Percentiles rank a stretch among this genome's conserved stretches.
Conservation (phyloP, 1,284 basidiomycete genomes). For the Trichosporon coremiiforme region DNA sequence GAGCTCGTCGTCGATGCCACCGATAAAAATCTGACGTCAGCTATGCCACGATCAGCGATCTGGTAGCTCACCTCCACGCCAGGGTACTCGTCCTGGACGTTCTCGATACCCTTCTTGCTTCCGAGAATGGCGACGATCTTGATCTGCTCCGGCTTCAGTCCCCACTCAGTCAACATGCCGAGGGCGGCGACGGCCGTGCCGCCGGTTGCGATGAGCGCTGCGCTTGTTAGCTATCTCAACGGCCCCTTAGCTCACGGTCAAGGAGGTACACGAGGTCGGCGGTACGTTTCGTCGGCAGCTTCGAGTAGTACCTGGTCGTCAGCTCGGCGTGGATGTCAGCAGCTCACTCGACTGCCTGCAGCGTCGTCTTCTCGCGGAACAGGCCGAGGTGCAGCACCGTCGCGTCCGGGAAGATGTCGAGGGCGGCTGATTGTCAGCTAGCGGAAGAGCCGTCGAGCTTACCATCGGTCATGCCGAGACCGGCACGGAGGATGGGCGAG, state of each 20-base stretch:
- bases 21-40: conserved; percentile 71
- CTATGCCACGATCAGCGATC: not conserved
- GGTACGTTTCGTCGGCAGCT: conserved; percentile 74
- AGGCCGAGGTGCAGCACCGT: conserved; percentile 88
- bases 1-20: conserved; percentile 72
- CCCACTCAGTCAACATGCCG: conserved; percentile 83
- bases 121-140: conserved; percentile 83
- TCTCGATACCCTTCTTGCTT: conserved; percentile 70
- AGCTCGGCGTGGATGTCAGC: not conserved
- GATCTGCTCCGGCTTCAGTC: conserved; percentile 66
- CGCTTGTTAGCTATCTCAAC: conserved; percentile 9
- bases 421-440: conserved; percentile 57
- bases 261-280: conserved; percentile 82
- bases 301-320: conserved; percentile 74
- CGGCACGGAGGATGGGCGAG: conserved; percentile 87
- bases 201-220: conserved; percentile 83
- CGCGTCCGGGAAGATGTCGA: conserved; percentile 80
- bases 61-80: conserved; percentile 69
- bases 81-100: conserved; percentile 70
- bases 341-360: conserved; percentile 88
- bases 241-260: conserved; percentile 61
- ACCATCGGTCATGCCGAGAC: conserved; percentile 90
- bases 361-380: conserved; percentile 82
- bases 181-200: conserved; percentile 87
- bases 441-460: conserved; percentile 26